phyloP scores from a whole-genome alignment of 441 rosid genomes.

The Pelargonium australe region DNA sequence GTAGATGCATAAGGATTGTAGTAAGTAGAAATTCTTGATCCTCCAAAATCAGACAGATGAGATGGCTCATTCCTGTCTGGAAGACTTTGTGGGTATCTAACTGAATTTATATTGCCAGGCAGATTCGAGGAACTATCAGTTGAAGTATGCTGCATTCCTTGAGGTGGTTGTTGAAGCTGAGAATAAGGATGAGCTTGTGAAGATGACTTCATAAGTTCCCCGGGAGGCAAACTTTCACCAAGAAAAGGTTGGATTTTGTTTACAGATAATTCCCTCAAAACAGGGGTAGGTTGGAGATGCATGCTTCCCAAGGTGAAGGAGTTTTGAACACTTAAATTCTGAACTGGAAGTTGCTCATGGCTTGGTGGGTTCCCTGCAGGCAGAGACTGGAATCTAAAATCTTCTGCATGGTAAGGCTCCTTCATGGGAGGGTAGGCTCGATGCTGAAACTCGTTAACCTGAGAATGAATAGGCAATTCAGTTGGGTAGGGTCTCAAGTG shows the following conservation, averaged over 20 bases:
- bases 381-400: conserved; percentile 22
- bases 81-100: conserved; percentile 27
- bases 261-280: conserved; percentile 21
- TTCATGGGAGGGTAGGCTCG: conserved; percentile 25
- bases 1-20: conserved; percentile 42
- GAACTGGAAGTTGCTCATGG: conserved; percentile 23
- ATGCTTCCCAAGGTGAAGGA: conserved; percentile 23
- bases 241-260: conserved; percentile 26
- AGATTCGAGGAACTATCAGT: conserved; percentile 15
- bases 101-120: conserved; percentile 26
- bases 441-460: conserved; percentile 31
- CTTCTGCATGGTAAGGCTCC: conserved; percentile 22
- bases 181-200: conserved; percentile 30
- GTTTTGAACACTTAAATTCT: conserved; percentile 17
- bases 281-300: conserved; percentile 20
- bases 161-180: conserved; percentile 30
- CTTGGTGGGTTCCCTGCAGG: conserved; percentile 22
- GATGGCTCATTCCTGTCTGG: conserved; percentile 27
- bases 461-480: conserved; percentile 27
- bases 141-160: conserved; percentile 22
- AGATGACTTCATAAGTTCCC: conserved; percentile 29
- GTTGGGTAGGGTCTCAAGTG: conserved; percentile 26
- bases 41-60: conserved; percentile 26
- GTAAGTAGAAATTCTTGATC: conserved; percentile 29
- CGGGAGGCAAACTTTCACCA: conserved; percentile 26